Base-by-base conservation (phyloP, 345 rosid species). In the Toxicodendron radicans region DNA sequence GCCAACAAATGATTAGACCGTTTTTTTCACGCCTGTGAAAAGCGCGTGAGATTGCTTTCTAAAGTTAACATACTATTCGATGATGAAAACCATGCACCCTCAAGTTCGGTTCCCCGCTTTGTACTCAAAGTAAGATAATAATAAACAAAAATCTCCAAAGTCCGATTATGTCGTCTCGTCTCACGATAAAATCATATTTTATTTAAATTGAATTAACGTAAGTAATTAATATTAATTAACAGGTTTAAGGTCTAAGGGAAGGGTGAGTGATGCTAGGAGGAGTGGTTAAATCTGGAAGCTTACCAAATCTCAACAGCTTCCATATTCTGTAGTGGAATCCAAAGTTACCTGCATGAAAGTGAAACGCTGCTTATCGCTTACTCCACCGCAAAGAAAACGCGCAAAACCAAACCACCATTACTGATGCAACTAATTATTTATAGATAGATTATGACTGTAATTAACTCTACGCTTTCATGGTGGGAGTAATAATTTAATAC, bases 231-330 rank as follows among this genome's bases (percentile, higher is more conserved):
- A 35, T 48, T 30, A 27, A 60, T 30, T 51, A 51, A 71, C 41
- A 4, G 56, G 48, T 45, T 45, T 66, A 11, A 35, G 38, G 38
- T 35, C 38, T 6, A 35, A 35, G 38, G 35, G 38, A 35, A 35
- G 53, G 51, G 17, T 35, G 10, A 20, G 23, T 33, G 62, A 52
- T 33, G 60, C 10, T 20, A 7, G 16, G 32, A n/a, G 61, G 63
- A 38, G 43, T 73, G 8, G 69, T 63, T 73, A 68, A 41, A 21
- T 23, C 32, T 33, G 66, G 57, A 27, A 35, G 63, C 41, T 72
- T 35, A 73, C 74, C 81, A 78, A 67, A 78, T 78, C 73, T 73
- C 74, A 62, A 61, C 70, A 24, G 73, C 74, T 61, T 54, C 64
- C 59, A 58, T 48, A 58, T 72, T 58, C 32, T 58, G 49, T 10